These are phyloP conservation scores for Halophytophthora batemanensis DNA, from an alignment of 352 stramenopile genomes.

Conservation along the genomic window DNA sequence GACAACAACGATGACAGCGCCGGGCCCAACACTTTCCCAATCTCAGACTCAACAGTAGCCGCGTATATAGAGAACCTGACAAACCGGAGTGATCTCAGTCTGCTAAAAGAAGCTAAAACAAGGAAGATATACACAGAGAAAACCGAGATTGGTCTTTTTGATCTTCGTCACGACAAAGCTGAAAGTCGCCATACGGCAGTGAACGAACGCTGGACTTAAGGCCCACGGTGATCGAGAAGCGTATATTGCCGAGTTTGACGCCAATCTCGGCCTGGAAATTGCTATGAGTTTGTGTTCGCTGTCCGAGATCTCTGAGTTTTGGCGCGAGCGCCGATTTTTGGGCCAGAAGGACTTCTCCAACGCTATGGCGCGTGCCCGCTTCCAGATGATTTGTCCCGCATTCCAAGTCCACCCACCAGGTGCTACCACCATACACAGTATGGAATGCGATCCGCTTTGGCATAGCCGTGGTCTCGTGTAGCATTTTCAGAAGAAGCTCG, in stretches of 20 bases:
- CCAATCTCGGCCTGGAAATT: slow-evolving; percentile 8
- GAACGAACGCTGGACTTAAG: too few relatives aligned
- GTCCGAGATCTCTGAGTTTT: slow-evolving; percentile 4
- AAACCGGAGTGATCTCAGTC: background rate
- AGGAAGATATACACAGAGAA: background rate
- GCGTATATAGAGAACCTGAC: too few relatives aligned
- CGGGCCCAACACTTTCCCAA: too few relatives aligned
- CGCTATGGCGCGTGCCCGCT: slow-evolving; percentile 8
- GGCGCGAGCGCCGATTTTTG: slow-evolving; percentile 2
- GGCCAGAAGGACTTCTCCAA: slow-evolving; percentile 6
- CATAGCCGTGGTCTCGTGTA: slow-evolving; percentile 8
- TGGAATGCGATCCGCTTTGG: slow-evolving; percentile 1
- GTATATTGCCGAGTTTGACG: slow-evolving; percentile 9
- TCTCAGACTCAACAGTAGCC: too few relatives aligned
- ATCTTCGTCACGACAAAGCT: slow-evolving; percentile 7
- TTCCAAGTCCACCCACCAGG: slow-evolving; percentile 6
- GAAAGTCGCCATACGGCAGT: background rate
- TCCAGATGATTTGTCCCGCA: slow-evolving; percentile 9
- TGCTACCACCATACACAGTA: background rate
- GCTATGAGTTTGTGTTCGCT: slow-evolving; percentile 10
- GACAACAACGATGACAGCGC: too few relatives aligned
- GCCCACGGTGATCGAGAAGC: slow-evolving; percentile 2
- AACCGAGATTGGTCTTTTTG: background rate
- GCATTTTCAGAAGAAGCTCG: slow-evolving; percentile 12
- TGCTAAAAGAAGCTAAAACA: background rate